These are phyloP conservation scores for Neoarthrinium moseri DNA, from an alignment of 2,329 filamentous ascomycete genomes.

Conservation along the genomic window DNA sequence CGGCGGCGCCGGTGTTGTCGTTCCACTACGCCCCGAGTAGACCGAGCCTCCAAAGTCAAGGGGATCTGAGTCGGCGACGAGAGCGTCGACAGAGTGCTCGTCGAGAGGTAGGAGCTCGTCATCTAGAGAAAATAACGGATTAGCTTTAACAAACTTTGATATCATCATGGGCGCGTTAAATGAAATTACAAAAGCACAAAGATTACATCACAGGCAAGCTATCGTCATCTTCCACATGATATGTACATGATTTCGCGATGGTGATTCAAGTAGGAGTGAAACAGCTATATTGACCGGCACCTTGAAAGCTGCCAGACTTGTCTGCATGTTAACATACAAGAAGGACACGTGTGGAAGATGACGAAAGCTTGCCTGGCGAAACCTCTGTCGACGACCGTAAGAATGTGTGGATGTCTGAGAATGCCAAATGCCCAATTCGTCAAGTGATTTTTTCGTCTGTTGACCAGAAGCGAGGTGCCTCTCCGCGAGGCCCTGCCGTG, in stretches of 20 bases:
- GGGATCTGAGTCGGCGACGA: conserved; percentile 58
- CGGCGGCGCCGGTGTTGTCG: conserved; percentile 39
- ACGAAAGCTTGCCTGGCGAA: conserved; percentile 67
- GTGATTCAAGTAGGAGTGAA: conserved; percentile 36
- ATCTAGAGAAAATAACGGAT: conserved; percentile 46
- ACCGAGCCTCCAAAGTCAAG: conserved; percentile 7
- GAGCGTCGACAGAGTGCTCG: conserved; percentile 64
- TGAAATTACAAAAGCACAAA: conserved; percentile 27
- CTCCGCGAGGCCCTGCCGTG: conserved; percentile 29
- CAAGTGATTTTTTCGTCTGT: conserved; percentile 25
- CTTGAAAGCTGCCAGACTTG: conserved; percentile 31
- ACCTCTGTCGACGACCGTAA: conserved; percentile 32
- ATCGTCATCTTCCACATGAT: conserved; percentile 60
- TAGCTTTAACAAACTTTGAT: conserved; percentile 28
- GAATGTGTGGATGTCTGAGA: conserved; percentile 26
- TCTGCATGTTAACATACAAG: conserved; percentile 65
- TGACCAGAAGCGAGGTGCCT: conserved; percentile 22
- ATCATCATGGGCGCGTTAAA: conserved; percentile 21
- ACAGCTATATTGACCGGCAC: conserved; percentile 50
- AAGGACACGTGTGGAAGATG: conserved; percentile 60
- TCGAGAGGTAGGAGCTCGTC: conserved; percentile 61
- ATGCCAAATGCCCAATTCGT: conserved; percentile 18
- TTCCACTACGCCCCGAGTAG: conserved; percentile 14
- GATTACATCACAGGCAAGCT: conserved; percentile 54
- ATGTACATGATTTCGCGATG: conserved; percentile 37